These are phyloP conservation scores for Setaria viridis DNA, from an alignment of 202 grass and related monocot genomes.

Conservation along the genomic window DNA sequence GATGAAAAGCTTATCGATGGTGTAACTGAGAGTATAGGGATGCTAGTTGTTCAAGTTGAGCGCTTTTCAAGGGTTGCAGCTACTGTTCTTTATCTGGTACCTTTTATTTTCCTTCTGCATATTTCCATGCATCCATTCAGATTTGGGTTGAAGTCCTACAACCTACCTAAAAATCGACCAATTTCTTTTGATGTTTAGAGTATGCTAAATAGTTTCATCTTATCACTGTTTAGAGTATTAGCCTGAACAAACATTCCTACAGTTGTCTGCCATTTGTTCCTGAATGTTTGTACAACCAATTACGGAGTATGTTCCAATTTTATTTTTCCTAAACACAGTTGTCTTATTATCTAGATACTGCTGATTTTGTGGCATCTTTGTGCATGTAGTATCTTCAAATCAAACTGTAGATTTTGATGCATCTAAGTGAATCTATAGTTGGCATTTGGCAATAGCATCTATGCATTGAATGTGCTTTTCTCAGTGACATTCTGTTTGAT, in stretches of 20 bases:
- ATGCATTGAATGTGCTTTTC: not conserved
- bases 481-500: conserved; percentile 23
- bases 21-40: conserved; percentile 81
- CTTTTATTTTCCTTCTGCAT: conserved; percentile 1
- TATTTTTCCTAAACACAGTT: not conserved
- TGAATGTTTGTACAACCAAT: conserved; percentile 7
- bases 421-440: not conserved
- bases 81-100: conserved; percentile 84
- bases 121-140: not conserved
- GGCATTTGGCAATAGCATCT: not conserved
- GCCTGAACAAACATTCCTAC: conserved; percentile 11
- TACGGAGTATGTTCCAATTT: not conserved
- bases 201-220: not conserved
- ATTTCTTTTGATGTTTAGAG: conserved; percentile 2
- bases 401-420: too few relatives aligned
- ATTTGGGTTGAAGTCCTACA: not conserved
- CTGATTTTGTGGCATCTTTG: not conserved
- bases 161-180: conserved; percentile 13
- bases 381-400: too few relatives aligned
- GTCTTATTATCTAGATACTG: not conserved
- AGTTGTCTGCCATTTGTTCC: conserved; percentile 1
- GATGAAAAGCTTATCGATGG: conserved; percentile 88
- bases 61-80: conserved; percentile 81
- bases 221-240: not conserved
- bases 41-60: conserved; percentile 93